Evolutionary conservation across 192 early-diverging fungal genomes (phyloP), one percentile per base, ranked within the genome.

Genomic region (Coemansia sp.): DNA sequence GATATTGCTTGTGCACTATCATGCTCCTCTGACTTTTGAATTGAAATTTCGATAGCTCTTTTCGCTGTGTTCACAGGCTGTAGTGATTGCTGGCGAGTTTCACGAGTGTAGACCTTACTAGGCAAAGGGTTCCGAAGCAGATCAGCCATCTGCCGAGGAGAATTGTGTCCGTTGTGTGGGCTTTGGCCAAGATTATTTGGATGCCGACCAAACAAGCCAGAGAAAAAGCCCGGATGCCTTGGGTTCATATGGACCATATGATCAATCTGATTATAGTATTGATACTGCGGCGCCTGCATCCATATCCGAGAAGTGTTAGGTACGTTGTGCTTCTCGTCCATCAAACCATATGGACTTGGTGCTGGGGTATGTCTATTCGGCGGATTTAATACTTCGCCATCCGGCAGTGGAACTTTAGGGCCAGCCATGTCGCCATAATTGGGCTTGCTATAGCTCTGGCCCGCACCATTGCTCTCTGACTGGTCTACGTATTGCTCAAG

Each of bases 401-500:
- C 12, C 12, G 19, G 20, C 11, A 22, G 32, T 54, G 51, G 20
- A 22, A 22, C 51, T 25, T 19, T 25, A 22, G 8, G 19, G 51
- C 22, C 7, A 54, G 20, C 9, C 22, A 10, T 9, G 2, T 25
- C 19, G 20, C 25, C 22, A 22, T 54, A 25, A 14, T 54, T 4
- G 13, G 19, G 51, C 25, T 22, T 54, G 51, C 1, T 54, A 14
- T 13, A 22, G 22, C 51, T 2, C 25, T 25, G 19, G 8, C 25
- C 22, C 8, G 19, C 19, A 22, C 2, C 7, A 7, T 25, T 25
- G 19, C 7, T 10, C 12, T 19, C 14, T 59, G 37, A 38, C 37
- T 59, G n/a, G 11, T 13, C 32, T 41, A 17, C 39, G 56, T 76
- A 76, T 19, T 64, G 68, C 20, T 46, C 44, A 58, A 76, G 65